phyloP scores from a whole-genome alignment of 1,284 basidiomycete species.

The Malassezia obtusa region DNA sequence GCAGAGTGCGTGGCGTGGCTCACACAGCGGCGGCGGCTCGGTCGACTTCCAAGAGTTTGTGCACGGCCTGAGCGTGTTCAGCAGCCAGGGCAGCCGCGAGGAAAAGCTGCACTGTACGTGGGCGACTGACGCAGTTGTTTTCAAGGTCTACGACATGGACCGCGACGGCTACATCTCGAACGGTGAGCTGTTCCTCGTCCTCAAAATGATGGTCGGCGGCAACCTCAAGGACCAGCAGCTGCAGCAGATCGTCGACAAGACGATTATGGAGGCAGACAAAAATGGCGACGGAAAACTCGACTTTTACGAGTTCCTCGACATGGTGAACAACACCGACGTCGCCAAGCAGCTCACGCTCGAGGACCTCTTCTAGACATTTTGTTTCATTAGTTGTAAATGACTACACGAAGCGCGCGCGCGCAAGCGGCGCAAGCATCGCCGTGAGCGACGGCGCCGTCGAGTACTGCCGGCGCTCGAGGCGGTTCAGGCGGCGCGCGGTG shows the following conservation, averaged over 20 bases:
- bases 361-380: slow-evolving; percentile 10
- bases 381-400: slow-evolving; percentile 3
- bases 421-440: slow-evolving; percentile 22
- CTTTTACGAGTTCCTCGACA: slow-evolving; percentile 91
- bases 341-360: slow-evolving; percentile 98
- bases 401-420: slow-evolving; percentile 12
- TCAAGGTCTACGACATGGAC: slow-evolving; percentile 98
- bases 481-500: slow-evolving; percentile 76
- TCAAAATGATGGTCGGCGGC: slow-evolving; percentile 99
- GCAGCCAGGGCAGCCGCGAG: slow-evolving; percentile 84
- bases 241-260: slow-evolving; percentile 99
- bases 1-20: slow-evolving; percentile 66
- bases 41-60: slow-evolving; percentile 99
- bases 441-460: slow-evolving; percentile 9
- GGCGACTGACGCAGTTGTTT: slow-evolving; percentile 60
- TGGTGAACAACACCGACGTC: slow-evolving; percentile 96
- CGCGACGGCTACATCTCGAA: slow-evolving; percentile 96
- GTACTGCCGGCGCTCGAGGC: slow-evolving; percentile 53
- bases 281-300: slow-evolving; percentile 91
- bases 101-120: slow-evolving; percentile 86
- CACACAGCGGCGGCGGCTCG: slow-evolving; percentile 68
- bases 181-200: slow-evolving; percentile 90
- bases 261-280: slow-evolving; percentile 98
- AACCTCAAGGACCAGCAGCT: slow-evolving; percentile 98
- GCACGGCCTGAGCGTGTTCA: slow-evolving; percentile 90